These are phyloP conservation scores for Tetrapisispora iriomotensis DNA, from an alignment of 805 yeast species.

Conservation along the genomic window DNA sequence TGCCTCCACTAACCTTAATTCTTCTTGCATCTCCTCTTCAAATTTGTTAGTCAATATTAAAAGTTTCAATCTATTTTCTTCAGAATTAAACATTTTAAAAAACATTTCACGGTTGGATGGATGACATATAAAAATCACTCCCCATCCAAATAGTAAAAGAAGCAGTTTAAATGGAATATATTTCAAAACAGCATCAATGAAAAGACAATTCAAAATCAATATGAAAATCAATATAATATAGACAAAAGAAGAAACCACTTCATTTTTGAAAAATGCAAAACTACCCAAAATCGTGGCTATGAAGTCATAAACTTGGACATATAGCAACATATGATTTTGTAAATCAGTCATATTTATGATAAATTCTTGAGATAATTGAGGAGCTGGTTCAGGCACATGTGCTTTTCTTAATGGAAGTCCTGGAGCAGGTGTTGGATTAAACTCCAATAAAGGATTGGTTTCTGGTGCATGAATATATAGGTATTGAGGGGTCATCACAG, in stretches of 20 bases:
- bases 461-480: conserved; percentile 56
- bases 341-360: conserved; percentile 69
- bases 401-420: conserved; percentile 43
- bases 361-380: conserved; percentile 72
- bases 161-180: conserved; percentile 32
- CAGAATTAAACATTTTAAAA: conserved; percentile 43
- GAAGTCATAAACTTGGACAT: conserved; percentile 53
- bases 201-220: conserved; percentile 25
- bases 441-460: conserved; percentile 21
- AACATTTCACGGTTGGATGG: conserved; percentile 43
- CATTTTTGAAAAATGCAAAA: conserved; percentile 57
- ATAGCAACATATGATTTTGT: conserved; percentile 68
- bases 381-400: conserved; percentile 57
- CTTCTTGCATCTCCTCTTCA: conserved; percentile 35
- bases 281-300: conserved; percentile 39
- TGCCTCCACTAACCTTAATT: conserved; percentile 33
- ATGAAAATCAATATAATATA: conserved; percentile 34
- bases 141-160: conserved; percentile 42
- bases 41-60: conserved; percentile 39
- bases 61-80: conserved; percentile 49
- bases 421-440: conserved; percentile 38
- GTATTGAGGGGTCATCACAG: conserved; percentile 61
- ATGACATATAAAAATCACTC: conserved; percentile 34
- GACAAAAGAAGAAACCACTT: conserved; percentile 44
- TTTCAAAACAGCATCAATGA: conserved; percentile 20